Conservation (phyloP, 495 filamentous ascomycete genomes). For the Trypethelium eluteriae region DNA sequence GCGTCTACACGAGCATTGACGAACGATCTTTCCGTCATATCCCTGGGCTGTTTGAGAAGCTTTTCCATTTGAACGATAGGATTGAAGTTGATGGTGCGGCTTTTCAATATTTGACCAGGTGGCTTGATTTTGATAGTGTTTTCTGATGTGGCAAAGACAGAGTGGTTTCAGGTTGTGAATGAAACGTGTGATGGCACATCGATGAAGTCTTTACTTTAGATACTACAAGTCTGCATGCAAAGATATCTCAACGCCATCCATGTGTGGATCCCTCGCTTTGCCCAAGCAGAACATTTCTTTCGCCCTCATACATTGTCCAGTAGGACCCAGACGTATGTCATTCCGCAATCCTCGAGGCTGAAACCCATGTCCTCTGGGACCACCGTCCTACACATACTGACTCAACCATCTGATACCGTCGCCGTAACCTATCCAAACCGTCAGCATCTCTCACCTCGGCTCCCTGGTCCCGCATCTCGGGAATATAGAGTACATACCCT, state of each 20-base stretch:
- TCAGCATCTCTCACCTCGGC: not conserved
- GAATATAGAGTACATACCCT: conserved; percentile 52
- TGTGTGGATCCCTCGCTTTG: conserved; percentile 5
- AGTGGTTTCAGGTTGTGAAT: not conserved
- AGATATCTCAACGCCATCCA: not conserved
- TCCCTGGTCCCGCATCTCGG: no score
- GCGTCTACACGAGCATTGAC: not conserved
- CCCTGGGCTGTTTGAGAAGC: no score
- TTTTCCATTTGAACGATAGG: no score
- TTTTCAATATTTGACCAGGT: no score
- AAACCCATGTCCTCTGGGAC: not conserved
- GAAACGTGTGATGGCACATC: not conserved
- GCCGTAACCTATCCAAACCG: conserved; percentile 48
- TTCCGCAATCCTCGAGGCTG: not conserved
- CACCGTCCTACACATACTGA: conserved; percentile 23
- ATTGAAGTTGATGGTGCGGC: no score
- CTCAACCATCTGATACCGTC: conserved; percentile 64
- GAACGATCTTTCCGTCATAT: not conserved
- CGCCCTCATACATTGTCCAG: not conserved
- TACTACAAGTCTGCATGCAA: not conserved
- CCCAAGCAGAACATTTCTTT: not conserved
- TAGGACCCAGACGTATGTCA: not conserved
- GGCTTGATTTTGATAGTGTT: no score
- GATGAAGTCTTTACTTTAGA: not conserved
- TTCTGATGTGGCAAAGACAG: not conserved